Conservation (phyloP, 2,329 filamentous ascomycete species). For the Tympanopsis confertula region DNA sequence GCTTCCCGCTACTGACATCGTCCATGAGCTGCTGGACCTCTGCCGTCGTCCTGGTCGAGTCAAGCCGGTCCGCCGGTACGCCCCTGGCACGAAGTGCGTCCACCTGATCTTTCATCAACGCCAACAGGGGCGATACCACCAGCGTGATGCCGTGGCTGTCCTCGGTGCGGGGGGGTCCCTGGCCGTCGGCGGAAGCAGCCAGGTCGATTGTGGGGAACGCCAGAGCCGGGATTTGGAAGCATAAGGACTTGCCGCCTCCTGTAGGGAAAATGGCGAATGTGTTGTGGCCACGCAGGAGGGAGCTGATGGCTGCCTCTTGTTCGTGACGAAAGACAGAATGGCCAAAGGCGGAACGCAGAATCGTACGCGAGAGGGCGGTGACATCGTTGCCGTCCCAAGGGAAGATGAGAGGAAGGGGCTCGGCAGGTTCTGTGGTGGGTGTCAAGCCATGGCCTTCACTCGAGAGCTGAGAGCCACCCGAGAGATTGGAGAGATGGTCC, state of each 20-base stretch:
- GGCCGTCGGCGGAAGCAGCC: conserved; percentile 1
- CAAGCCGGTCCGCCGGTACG: conserved; percentile 39
- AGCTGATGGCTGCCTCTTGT: conserved; percentile 26
- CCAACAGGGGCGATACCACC: conserved; percentile 42
- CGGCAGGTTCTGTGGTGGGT: no score
- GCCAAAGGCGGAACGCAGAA: conserved; percentile 16
- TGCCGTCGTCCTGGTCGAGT: conserved; percentile 41
- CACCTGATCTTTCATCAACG: conserved; percentile 50
- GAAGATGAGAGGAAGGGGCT: no score
- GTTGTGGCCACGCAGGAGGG: conserved; percentile 24
- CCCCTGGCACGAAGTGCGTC: conserved; percentile 36
- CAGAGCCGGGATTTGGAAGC: conserved; percentile 32
- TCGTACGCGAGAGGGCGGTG: no score
- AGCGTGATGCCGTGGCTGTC: conserved; percentile 36
- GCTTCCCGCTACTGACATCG: conserved; percentile 26
- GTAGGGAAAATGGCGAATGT: conserved; percentile 32
- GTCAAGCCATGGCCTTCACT: no score
- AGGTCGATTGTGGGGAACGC: conserved; percentile 31
- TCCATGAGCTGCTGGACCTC: conserved; percentile 24
- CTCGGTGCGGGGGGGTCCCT: conserved; percentile 10
- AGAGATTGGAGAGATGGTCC: no score
- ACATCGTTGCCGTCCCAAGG: no score
- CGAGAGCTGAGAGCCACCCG: no score
- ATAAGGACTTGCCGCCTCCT: conserved; percentile 35
- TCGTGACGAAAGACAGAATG: conserved; percentile 28